Percentiles rank a stretch among this genome's conserved stretches.
phyloP scores from a whole-genome alignment of 2,329 filamentous ascomycete species.

The Verticillium nubilum region DNA sequence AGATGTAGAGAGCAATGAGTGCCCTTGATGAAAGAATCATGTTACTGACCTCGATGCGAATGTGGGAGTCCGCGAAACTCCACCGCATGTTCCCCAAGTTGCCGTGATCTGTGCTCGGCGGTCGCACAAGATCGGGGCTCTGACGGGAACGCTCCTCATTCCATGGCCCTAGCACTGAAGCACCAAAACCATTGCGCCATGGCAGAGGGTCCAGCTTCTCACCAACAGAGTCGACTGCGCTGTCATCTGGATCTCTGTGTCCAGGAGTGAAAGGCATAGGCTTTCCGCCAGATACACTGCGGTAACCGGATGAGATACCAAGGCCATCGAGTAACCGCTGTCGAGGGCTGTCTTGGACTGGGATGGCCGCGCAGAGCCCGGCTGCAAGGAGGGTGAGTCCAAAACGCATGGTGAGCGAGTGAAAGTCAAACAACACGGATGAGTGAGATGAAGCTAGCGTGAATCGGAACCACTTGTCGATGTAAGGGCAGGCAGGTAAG shows the following conservation, averaged over 20 bases:
- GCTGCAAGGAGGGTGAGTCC: neutral
- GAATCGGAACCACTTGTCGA: neutral
- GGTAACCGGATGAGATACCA: conserved; percentile 36
- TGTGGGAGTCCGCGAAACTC: conserved; percentile 62
- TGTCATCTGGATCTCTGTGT: conserved; percentile 56
- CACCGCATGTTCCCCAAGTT: conserved; percentile 67
- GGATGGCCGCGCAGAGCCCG: conserved; percentile 7
- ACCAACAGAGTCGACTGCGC: conserved; percentile 54
- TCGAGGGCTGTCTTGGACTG: conserved; percentile 43
- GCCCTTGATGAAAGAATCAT: neutral
- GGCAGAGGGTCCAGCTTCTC: conserved; percentile 58
- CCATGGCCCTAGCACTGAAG: conserved; percentile 63
- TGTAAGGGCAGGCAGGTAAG: neutral
- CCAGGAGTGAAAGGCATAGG: conserved; percentile 35
- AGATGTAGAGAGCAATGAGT: conserved; percentile 3
- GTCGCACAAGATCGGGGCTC: conserved; percentile 66
- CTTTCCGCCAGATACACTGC: conserved; percentile 19
- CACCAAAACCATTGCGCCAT: conserved; percentile 57
- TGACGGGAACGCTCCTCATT: conserved; percentile 63
- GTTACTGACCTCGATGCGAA: conserved; percentile 51
- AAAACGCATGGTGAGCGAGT: neutral
- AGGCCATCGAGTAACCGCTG: conserved; percentile 48
- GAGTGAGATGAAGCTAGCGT: neutral
- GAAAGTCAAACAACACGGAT: neutral
- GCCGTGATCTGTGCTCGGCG: conserved; percentile 68